A percentile compares a stretch with the other conserved stretches of the same genome.
phyloP scores from a whole-genome alignment of 2,329 filamentous ascomycete genomes.

The Botrytis fabae region DNA sequence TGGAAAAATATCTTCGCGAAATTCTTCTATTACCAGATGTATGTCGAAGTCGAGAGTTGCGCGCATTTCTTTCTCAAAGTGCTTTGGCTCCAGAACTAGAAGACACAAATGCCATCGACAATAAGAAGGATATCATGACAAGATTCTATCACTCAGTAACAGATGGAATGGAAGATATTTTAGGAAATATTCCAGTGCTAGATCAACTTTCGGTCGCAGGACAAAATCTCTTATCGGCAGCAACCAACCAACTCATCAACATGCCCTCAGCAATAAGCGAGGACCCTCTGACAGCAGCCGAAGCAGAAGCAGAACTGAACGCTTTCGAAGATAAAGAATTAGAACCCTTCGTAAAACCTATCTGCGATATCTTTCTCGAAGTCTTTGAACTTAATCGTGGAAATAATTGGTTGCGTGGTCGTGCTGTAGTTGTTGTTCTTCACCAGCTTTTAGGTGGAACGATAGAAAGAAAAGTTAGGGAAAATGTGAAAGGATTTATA shows the following conservation, averaged over 20 bases:
- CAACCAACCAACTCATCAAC: slow-evolving; percentile 61
- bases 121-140: slow-evolving; percentile 85
- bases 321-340: slow-evolving; percentile 88
- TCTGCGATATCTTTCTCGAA: slow-evolving; percentile 96
- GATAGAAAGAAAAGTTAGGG: slow-evolving; percentile 91
- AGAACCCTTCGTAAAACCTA: slow-evolving; percentile 96
- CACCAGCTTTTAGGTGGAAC: slow-evolving; percentile 95
- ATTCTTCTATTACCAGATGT: slow-evolving; percentile 87
- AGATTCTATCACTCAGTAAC: slow-evolving; percentile 95
- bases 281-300: slow-evolving; percentile 56
- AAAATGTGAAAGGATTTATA: slow-evolving; percentile 71
- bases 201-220: slow-evolving; percentile 92
- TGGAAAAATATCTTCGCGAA: slow-evolving; percentile 83
- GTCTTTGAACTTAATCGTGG: slow-evolving; percentile 91
- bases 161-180: slow-evolving; percentile 96
- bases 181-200: slow-evolving; percentile 92
- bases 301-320: slow-evolving; percentile 90
- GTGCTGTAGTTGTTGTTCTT: slow-evolving; percentile 92
- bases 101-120: slow-evolving; percentile 54
- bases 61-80: slow-evolving; percentile 88
- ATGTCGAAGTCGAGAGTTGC: slow-evolving; percentile 87
- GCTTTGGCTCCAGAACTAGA: slow-evolving; percentile 67
- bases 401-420: slow-evolving; percentile 94
- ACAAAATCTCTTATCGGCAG: slow-evolving; percentile 83
- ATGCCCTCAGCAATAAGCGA: slow-evolving; percentile 55